A percentile compares a stretch with the other conserved stretches of the same genome.
These are phyloP conservation scores for Pseudozyma sp. DNA, from an alignment of 1,284 basidiomycete species.

Conservation along the genomic window DNA sequence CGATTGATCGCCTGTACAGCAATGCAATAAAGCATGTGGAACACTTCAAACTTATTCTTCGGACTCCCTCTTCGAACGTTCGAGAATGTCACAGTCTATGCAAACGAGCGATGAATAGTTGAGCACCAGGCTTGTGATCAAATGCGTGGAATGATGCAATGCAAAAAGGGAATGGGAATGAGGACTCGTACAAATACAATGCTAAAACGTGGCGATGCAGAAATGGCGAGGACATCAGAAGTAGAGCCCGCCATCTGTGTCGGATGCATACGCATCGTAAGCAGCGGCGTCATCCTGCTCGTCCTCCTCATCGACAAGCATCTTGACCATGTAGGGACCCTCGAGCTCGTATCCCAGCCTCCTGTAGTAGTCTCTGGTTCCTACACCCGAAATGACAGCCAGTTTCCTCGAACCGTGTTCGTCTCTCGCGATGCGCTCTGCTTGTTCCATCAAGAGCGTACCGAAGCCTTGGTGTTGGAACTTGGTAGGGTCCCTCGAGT, in stretches of 20 bases:
- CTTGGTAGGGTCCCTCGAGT: conserved; percentile 95
- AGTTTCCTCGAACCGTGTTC: conserved; percentile 95
- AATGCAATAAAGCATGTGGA: conserved; percentile 11
- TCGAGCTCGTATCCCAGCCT: conserved; percentile 92
- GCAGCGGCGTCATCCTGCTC: conserved; percentile 21
- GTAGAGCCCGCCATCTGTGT: conserved; percentile 21
- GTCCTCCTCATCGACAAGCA: conserved; percentile 44
- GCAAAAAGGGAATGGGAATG: background rate
- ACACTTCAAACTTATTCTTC: no score
- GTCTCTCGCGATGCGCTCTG: conserved; percentile 95
- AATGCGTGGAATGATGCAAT: background rate
- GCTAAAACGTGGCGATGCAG: background rate
- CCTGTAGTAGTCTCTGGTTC: conserved; percentile 93
- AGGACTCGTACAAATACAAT: conserved; percentile 6
- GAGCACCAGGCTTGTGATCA: background rate
- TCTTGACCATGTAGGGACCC: conserved; percentile 77
- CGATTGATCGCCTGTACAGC: background rate
- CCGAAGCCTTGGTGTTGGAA: conserved; percentile 83
- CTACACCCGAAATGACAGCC: conserved; percentile 96
- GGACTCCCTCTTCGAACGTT: no score
- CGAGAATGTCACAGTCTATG: background rate
- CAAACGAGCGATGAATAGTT: background rate
- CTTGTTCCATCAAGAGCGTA: conserved; percentile 98
- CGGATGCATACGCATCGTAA: conserved; percentile 6
- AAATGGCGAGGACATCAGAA: conserved; percentile 10